Conservation (phyloP, 2,329 filamentous ascomycete species). For the Sordariomycetes sp. region DNA sequence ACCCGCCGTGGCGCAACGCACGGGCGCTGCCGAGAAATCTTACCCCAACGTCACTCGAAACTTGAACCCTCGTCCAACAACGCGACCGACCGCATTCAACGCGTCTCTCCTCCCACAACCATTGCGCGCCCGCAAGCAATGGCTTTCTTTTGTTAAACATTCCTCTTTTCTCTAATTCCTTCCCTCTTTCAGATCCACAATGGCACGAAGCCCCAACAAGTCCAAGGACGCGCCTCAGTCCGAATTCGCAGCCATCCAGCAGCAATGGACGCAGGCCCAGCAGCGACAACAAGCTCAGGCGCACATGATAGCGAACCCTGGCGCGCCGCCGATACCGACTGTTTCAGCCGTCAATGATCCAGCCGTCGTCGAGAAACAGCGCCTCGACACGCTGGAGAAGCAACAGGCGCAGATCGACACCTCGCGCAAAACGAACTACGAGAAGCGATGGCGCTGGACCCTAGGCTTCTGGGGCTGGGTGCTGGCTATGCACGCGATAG, state of each 20-base stretch:
- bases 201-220: background rate
- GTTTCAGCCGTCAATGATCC: slow-evolving; percentile 1
- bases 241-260: slow-evolving; percentile 44
- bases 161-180: no score
- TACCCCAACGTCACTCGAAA: no score
- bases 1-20: no score
- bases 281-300: slow-evolving; percentile 28
- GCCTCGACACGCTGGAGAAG: slow-evolving; percentile 28
- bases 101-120: no score
- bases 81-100: no score
- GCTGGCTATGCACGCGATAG: slow-evolving; percentile 65
- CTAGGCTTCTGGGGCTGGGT: slow-evolving; percentile 63
- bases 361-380: slow-evolving; percentile 19
- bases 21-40: no score
- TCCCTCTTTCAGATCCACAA: no score
- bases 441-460: slow-evolving; percentile 46
- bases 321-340: background rate
- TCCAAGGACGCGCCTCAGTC: slow-evolving; percentile 7
- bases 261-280: slow-evolving; percentile 45
- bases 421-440: slow-evolving; percentile 37
- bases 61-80: no score
- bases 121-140: no score
- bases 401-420: slow-evolving; percentile 37
- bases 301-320: no score
- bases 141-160: no score